Evolutionary conservation across 2,329 filamentous ascomycete species (phyloP).

Genomic region (Fusarium burgessii): DNA sequence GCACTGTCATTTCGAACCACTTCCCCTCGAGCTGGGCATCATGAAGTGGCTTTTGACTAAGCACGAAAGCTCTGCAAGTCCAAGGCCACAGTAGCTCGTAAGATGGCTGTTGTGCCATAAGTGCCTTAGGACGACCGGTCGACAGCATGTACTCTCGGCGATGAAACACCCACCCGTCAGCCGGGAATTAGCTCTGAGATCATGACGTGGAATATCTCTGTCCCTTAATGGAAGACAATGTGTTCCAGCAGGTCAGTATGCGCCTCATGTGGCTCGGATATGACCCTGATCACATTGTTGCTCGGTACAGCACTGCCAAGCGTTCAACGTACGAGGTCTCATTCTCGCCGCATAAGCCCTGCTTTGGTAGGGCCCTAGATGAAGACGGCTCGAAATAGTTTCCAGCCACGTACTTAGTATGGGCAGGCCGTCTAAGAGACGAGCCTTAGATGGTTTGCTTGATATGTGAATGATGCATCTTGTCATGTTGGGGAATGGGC

Average conservation of each 20-base stretch:
- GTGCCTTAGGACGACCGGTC: neutral
- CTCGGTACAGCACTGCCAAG: neutral
- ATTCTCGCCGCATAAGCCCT: neutral
- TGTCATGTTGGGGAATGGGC: neutral
- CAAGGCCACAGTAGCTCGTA: no score
- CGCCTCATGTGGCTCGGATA: neutral
- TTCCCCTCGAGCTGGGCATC: no score
- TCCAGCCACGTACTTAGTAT: neutral
- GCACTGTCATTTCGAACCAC: no score
- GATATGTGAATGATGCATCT: no score
- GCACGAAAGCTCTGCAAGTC: no score
- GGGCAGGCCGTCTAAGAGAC: neutral
- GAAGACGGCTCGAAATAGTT: no score
- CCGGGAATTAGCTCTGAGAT: neutral
- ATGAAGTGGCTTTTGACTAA: no score
- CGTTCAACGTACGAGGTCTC: neutral
- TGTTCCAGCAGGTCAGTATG: neutral
- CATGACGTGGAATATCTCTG: neutral
- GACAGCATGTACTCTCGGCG: neutral
- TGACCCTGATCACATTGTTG: neutral
- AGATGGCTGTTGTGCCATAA: neutral
- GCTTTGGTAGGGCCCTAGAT: neutral
- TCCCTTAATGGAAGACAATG: no score
- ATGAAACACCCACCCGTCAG: neutral
- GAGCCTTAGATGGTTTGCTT: no score